These are phyloP conservation scores for Mallotus japonicus DNA, from an alignment of 441 rosid species.

Conservation along the genomic window DNA sequence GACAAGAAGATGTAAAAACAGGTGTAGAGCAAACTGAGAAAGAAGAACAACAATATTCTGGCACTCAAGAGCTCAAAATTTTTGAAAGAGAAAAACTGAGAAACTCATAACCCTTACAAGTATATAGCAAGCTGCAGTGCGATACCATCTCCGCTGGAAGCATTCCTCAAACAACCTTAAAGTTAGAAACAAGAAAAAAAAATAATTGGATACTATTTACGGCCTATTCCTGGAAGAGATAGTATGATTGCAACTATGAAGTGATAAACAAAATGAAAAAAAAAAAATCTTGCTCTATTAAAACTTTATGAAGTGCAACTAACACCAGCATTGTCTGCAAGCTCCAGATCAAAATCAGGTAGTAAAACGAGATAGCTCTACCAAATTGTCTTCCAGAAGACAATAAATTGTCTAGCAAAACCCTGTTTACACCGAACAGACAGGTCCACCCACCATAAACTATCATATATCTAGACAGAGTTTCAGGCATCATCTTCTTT, in stretches of 20 bases:
- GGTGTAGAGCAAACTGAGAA: neutral
- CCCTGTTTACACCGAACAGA: neutral
- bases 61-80: neutral
- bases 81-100: conserved; percentile 12
- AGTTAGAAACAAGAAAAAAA: conserved; percentile 22
- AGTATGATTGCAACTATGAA: neutral
- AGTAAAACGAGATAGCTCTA: neutral
- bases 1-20: neutral
- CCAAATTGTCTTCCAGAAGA: neutral
- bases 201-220: conserved; percentile 5
- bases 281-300: neutral
- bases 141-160: conserved; percentile 97
- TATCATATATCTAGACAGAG: neutral
- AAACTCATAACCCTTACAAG: conserved; percentile 58
- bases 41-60: neutral
- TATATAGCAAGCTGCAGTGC: conserved; percentile 98
- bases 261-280: neutral
- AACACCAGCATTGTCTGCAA: conserved; percentile 6
- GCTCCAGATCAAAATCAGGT: neutral
- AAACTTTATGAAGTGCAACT: neutral
- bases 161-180: conserved; percentile 95
- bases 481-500: neutral
- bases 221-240: neutral
- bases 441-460: neutral
- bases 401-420: neutral